phyloP scores from a whole-genome alignment of 2,329 filamentous ascomycete genomes.

The Emmonsia crescens region DNA sequence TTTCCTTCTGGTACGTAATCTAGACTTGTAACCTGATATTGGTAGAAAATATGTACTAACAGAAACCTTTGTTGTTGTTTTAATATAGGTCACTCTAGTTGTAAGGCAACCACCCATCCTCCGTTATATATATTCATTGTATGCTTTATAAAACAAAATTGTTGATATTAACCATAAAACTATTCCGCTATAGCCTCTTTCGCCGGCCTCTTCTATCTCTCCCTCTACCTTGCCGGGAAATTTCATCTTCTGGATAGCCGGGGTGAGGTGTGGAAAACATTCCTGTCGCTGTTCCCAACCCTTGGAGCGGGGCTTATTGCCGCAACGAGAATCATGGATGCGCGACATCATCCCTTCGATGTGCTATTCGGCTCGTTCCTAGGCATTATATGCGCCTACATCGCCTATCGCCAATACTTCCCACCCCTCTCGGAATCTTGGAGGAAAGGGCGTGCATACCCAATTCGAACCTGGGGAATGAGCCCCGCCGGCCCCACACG shows the following conservation, averaged over 20 bases:
- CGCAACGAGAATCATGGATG: constrained; percentile 51
- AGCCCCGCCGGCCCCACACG: constrained; percentile 9
- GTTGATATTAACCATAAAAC: constrained; percentile 9
- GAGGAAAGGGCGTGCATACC: constrained; percentile 49
- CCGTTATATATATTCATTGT: neutral
- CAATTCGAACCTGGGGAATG: constrained; percentile 45
- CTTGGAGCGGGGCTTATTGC: constrained; percentile 46
- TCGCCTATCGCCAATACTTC: constrained; percentile 50
- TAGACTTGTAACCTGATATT: neutral
- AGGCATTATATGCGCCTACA: constrained; percentile 42
- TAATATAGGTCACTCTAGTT: constrained; percentile 38
- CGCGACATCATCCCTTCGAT: constrained; percentile 51
- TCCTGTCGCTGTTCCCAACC: constrained; percentile 43
- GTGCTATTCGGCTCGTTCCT: constrained; percentile 46
- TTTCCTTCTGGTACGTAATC: constrained; percentile 42
- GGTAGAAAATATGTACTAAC: constrained; percentile 7
- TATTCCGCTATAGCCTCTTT: constrained; percentile 41
- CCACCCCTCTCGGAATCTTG: constrained; percentile 44
- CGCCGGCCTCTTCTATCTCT: constrained; percentile 49
- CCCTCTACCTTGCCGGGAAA: constrained; percentile 49
- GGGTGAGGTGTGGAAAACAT: constrained; percentile 50
- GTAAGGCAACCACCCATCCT: constrained; percentile 24
- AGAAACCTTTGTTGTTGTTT: constrained; percentile 3
- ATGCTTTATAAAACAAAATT: constrained; percentile 18
- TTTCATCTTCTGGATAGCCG: constrained; percentile 49